Conservation (phyloP, 306 rosid genomes). For the Lathyrus tuberosus region DNA sequence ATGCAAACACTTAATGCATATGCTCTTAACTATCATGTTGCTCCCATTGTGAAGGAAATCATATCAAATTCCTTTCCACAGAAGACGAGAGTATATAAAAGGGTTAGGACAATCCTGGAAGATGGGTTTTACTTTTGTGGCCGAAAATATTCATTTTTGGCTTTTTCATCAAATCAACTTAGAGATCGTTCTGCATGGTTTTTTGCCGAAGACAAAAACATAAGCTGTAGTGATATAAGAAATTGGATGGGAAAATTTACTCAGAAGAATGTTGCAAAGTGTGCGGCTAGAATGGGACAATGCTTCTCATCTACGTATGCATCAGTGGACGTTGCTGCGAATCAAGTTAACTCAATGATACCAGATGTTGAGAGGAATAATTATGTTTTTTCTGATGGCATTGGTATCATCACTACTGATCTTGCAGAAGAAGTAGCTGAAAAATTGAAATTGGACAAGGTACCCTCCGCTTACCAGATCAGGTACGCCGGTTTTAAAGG, state of each 20-base stretch:
- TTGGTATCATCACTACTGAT: slow-evolving; percentile 79
- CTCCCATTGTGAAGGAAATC: slow-evolving; percentile 76
- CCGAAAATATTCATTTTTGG: slow-evolving; percentile 71
- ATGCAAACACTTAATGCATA: slow-evolving; percentile 65
- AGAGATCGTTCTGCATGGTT: slow-evolving; percentile 94
- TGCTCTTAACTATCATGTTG: slow-evolving; percentile 64
- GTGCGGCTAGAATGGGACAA: slow-evolving; percentile 92
- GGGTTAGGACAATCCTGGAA: slow-evolving; percentile 60
- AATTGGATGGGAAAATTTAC: slow-evolving; percentile 79
- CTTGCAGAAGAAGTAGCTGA: slow-evolving; percentile 79
- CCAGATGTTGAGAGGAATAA: slow-evolving; percentile 63
- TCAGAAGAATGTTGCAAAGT: slow-evolving; percentile 63
- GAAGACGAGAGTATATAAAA: slow-evolving; percentile 57
- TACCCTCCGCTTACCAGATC: slow-evolving; percentile 84
- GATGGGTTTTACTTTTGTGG: slow-evolving; percentile 71
- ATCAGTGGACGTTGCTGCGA: slow-evolving; percentile 64
- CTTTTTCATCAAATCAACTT: slow-evolving; percentile 85
- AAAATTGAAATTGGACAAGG: slow-evolving; percentile 63
- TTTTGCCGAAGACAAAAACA: slow-evolving; percentile 55
- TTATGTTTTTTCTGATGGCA: slow-evolving; percentile 80
- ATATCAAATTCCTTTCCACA: slow-evolving; percentile 60
- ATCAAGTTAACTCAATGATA: slow-evolving; percentile 46
- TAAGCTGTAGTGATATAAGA: slow-evolving; percentile 39
- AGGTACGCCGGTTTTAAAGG: slow-evolving; percentile 92
- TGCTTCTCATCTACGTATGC: slow-evolving; percentile 95